Conservation (phyloP, 306 rosid species). For the Betula pendula region DNA sequence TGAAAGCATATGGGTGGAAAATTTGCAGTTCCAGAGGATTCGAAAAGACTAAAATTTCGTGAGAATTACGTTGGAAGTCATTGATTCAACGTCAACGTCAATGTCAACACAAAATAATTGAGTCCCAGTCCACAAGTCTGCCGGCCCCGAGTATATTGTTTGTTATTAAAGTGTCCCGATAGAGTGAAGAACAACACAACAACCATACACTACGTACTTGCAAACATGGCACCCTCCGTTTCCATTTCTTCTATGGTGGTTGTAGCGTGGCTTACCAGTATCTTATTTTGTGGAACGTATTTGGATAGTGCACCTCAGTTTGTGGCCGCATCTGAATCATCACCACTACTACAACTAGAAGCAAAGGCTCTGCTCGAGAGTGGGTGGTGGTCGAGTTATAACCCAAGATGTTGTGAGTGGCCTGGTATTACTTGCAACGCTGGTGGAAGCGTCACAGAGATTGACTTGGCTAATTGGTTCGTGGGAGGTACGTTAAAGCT, state of each 20-base stretch:
- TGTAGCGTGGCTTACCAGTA: too few relatives aligned
- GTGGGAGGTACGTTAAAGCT: neutral
- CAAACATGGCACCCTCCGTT: neutral
- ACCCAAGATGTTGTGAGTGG: too few relatives aligned
- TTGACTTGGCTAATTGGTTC: too few relatives aligned
- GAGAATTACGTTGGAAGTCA: too few relatives aligned
- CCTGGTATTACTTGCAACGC: neutral
- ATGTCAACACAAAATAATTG: neutral
- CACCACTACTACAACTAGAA: neutral
- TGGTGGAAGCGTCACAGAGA: neutral
- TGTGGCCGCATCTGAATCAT: neutral
- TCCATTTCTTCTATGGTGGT: neutral
- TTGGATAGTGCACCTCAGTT: neutral
- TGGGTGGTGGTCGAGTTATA: neutral
- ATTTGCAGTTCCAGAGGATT: too few relatives aligned
- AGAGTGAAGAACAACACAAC: neutral
- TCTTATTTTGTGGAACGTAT: neutral
- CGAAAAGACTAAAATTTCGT: too few relatives aligned
- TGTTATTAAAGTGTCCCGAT: too few relatives aligned
- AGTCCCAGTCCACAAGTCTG: too few relatives aligned
- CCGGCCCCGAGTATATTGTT: too few relatives aligned
- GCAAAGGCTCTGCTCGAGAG: neutral
- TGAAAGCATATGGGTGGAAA: too few relatives aligned
- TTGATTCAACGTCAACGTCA: too few relatives aligned
- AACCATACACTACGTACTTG: neutral